Evolutionary conservation across 1,284 basidiomycete genomes (phyloP).

Genomic region (Vanrija pseudolonga): DNA sequence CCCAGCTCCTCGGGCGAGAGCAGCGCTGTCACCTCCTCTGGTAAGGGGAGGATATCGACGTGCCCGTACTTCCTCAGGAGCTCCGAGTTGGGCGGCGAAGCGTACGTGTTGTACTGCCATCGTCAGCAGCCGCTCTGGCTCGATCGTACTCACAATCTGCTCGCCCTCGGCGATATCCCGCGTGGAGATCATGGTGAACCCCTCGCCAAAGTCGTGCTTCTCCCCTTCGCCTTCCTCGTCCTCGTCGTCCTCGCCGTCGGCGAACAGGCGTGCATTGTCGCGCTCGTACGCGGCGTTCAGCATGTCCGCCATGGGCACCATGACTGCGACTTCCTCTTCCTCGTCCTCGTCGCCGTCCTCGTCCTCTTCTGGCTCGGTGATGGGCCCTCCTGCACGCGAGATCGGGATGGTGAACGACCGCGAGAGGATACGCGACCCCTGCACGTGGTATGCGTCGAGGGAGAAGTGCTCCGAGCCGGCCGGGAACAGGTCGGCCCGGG

Average conservation of each 20-base stretch:
- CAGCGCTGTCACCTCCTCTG: constrained; percentile 35
- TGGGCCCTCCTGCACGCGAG: constrained; percentile 14
- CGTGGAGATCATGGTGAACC: constrained; percentile 28
- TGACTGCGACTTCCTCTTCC: constrained; percentile 70
- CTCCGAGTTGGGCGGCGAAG: constrained; percentile 90
- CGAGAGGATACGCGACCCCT: constrained; percentile 90
- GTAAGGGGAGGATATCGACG: constrained; percentile 69
- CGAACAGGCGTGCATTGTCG: constrained; percentile 61
- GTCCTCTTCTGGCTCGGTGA: constrained; percentile 42
- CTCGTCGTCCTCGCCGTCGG: constrained; percentile 24
- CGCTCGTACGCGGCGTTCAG: constrained; percentile 81
- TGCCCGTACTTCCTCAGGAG: constrained; percentile 91
- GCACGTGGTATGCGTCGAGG: constrained; percentile 75
- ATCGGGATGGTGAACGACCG: constrained; percentile 52
- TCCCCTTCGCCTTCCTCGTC: constrained; percentile 3
- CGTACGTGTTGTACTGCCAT: constrained; percentile 93
- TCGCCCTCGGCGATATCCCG: constrained; percentile 65
- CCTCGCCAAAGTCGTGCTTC: constrained; percentile 5
- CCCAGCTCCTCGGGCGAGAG: constrained; percentile 21
- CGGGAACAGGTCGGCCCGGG: constrained; percentile 67
- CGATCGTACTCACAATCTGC: constrained; percentile 71
- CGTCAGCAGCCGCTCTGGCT: background rate
- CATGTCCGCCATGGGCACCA: constrained; percentile 97
- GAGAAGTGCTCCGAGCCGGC: constrained; percentile 60
- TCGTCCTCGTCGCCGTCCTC: constrained; percentile 60